Conservation (phyloP, 2,329 filamentous ascomycete genomes). For the Arthrinium puccinioides region DNA sequence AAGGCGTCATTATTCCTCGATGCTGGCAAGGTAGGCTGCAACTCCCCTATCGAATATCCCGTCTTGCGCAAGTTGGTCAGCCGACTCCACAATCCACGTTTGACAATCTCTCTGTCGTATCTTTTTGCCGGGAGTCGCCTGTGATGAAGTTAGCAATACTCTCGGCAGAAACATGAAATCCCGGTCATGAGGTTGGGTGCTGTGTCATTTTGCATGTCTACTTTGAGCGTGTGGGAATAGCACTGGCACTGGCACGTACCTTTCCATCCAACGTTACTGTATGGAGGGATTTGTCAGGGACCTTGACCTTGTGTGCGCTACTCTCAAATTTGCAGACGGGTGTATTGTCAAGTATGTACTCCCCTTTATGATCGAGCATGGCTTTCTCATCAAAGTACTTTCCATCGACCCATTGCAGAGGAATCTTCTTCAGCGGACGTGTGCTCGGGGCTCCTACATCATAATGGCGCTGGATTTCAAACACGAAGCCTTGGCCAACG, state of each 20-base stretch:
- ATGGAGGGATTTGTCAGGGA: too few relatives aligned
- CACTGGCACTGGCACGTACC: constrained; percentile 10
- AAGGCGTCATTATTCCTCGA: too few relatives aligned
- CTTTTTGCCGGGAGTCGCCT: constrained; percentile 10
- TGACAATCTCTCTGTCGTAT: constrained; percentile 25
- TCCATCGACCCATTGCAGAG: constrained; percentile 22
- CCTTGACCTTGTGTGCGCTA: constrained; percentile 9
- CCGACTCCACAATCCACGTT: constrained; percentile 28
- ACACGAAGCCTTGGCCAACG: constrained; percentile 21
- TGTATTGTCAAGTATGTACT: constrained; percentile 9
- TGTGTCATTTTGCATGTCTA: too few relatives aligned
- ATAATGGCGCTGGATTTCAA: constrained; percentile 21
- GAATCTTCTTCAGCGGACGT: constrained; percentile 14
- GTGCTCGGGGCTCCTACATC: constrained; percentile 11
- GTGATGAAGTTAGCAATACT: too few relatives aligned
- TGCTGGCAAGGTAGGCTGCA: too few relatives aligned
- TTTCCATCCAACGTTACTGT: too few relatives aligned
- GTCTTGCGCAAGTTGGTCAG: constrained; percentile 19
- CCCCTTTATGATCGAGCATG: too few relatives aligned
- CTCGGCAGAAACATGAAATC: too few relatives aligned
- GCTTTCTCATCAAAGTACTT: constrained; percentile 16
- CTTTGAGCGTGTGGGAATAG: too few relatives aligned
- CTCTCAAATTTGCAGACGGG: constrained; percentile 21
- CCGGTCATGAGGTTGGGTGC: too few relatives aligned
- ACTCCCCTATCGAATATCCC: too few relatives aligned